phyloP scores from a whole-genome alignment of 371 early-diverging fungal genomes.

The Mucor saturninus region DNA sequence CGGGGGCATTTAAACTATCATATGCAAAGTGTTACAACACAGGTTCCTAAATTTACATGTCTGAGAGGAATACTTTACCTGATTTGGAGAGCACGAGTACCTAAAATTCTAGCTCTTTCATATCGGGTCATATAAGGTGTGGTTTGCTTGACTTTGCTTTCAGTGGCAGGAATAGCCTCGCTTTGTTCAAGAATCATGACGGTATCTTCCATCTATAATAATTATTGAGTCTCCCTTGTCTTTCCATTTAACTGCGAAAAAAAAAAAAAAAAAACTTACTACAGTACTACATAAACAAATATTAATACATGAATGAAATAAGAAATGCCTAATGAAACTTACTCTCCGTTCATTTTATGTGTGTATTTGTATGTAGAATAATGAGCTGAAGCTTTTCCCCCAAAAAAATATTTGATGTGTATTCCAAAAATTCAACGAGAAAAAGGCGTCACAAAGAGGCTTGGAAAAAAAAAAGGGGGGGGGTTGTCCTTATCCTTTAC shows the following conservation, averaged over 20 bases:
- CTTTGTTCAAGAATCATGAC: constrained; percentile 25
- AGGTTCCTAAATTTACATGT: neutral
- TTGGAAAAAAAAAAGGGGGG: too few species aligned
- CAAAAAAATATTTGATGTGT: neutral
- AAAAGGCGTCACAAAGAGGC: too few species aligned
- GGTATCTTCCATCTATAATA: constrained; percentile 18
- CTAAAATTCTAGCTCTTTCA: constrained; percentile 97
- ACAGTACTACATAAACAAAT: neutral
- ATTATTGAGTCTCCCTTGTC: neutral
- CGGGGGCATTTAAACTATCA: constrained; percentile 96
- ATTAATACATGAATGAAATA: neutral
- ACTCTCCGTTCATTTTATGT: constrained; percentile 12
- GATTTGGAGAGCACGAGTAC: constrained; percentile 88
- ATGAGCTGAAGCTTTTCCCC: too few species aligned
- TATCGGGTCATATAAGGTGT: constrained; percentile 99
- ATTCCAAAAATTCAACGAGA: too few species aligned
- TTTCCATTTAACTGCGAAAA: neutral
- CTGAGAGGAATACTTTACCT: constrained; percentile 46
- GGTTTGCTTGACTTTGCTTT: constrained; percentile 72
- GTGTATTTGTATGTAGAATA: neutral
- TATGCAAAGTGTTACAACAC: neutral
- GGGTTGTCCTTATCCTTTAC: too few species aligned
- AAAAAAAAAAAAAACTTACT: constrained; percentile 9
- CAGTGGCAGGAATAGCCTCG: constrained; percentile 15
- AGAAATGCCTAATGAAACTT: neutral